Evolutionary conservation across 2,329 filamentous ascomycete species (phyloP).

Genomic region (Fusarium papillatum): DNA sequence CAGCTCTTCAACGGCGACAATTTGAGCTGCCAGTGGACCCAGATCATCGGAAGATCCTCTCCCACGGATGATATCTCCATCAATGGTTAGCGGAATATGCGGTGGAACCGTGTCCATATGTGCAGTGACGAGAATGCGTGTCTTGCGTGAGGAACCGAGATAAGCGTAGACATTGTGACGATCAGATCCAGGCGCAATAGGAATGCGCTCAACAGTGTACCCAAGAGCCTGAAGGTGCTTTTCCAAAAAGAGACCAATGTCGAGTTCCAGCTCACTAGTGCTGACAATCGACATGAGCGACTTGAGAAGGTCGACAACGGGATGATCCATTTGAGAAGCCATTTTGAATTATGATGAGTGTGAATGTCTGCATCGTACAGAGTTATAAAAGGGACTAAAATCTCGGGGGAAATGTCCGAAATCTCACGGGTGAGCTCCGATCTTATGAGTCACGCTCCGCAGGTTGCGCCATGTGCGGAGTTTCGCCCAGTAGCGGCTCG

Average conservation of each 20-base stretch:
- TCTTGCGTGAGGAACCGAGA: constrained; percentile 47
- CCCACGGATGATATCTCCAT: constrained; percentile 62
- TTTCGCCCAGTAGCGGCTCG: background rate
- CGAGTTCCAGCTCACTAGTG: constrained; percentile 52
- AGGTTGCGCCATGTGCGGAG: background rate
- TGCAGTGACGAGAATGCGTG: constrained; percentile 60
- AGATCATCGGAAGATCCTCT: constrained; percentile 79
- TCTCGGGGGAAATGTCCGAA: background rate
- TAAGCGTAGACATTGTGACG: constrained; percentile 57
- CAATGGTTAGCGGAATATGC: constrained; percentile 73
- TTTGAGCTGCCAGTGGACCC: constrained; percentile 76
- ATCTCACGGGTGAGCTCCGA: background rate
- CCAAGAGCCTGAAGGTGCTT: constrained; percentile 46
- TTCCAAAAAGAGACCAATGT: constrained; percentile 51
- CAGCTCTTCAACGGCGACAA: constrained; percentile 67
- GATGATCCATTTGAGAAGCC: constrained; percentile 28
- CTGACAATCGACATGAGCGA: constrained; percentile 52
- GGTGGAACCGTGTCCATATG: constrained; percentile 84
- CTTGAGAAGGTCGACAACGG: constrained; percentile 46
- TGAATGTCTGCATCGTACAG: background rate
- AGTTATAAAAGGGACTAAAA: background rate
- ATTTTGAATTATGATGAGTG: background rate
- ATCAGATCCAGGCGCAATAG: constrained; percentile 47
- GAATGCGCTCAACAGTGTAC: constrained; percentile 52
- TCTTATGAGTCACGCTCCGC: background rate